These are phyloP conservation scores for Gremmenia infestans DNA, from an alignment of 2,329 filamentous ascomycete genomes.

Conservation along the genomic window DNA sequence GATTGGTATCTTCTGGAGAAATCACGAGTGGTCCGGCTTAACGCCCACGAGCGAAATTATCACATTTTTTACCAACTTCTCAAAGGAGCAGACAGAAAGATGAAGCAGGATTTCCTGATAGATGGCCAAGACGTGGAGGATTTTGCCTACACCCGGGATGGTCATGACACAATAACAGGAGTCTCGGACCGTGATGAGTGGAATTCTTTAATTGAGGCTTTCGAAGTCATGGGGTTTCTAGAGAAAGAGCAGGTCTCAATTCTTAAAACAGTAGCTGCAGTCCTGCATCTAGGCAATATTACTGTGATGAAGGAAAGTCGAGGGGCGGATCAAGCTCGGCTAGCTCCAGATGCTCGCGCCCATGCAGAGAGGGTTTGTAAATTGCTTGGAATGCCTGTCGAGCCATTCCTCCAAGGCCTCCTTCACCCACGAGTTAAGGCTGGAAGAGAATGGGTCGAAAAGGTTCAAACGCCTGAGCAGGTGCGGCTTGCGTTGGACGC, in stretches of 20 bases:
- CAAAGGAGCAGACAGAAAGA: constrained; percentile 68
- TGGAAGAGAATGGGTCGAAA: constrained; percentile 96
- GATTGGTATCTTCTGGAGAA: constrained; percentile 99
- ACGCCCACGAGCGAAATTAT: constrained; percentile 86
- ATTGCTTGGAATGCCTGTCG: constrained; percentile 76
- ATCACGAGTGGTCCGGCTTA: constrained; percentile 90
- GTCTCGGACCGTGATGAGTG: constrained; percentile 90
- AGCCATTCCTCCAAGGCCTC: constrained; percentile 82
- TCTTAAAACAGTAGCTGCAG: constrained; percentile 80
- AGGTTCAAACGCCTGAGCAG: constrained; percentile 95
- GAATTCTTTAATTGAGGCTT: constrained; percentile 85
- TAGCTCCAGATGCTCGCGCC: constrained; percentile 68
- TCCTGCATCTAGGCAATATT: constrained; percentile 91
- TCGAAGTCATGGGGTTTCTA: constrained; percentile 88
- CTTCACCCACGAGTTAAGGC: constrained; percentile 93
- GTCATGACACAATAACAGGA: constrained; percentile 86
- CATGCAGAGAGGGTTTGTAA: constrained; percentile 76
- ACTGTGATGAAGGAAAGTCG: constrained; percentile 85
- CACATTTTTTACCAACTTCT: constrained; percentile 96
- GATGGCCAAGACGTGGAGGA: constrained; percentile 72
- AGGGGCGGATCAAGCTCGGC: constrained; percentile 81
- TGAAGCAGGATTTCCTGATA: constrained; percentile 74
- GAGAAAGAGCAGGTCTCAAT: constrained; percentile 79
- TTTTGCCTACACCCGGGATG: constrained; percentile 86
- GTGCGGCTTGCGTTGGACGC: constrained; percentile 87